Conservation (phyloP, 805 yeast genomes). For the Candida cerambycidarum region DNA sequence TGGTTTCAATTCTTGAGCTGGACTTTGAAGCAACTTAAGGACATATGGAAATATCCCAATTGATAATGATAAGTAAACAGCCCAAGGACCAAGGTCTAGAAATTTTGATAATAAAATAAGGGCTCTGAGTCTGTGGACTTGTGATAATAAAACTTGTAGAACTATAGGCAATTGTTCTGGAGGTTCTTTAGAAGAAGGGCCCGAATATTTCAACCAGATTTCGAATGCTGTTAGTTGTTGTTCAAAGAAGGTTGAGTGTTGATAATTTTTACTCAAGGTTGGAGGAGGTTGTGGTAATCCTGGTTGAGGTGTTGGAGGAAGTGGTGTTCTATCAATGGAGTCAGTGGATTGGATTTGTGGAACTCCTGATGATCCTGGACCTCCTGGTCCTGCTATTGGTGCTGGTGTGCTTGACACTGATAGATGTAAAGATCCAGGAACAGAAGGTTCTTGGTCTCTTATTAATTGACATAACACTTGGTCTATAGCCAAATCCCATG, state of each 20-base stretch:
- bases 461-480: conserved; percentile 80
- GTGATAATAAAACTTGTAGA: conserved; percentile 87
- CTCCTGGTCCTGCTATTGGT: no score
- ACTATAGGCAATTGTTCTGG: conserved; percentile 96
- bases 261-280: conserved; percentile 47
- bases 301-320: conserved; percentile 2
- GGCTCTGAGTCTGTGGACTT: conserved; percentile 90
- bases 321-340: background rate
- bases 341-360: background rate
- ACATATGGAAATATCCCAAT: conserved; percentile 97
- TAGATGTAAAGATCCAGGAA: background rate
- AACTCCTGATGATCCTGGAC: no score
- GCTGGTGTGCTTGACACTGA: background rate
- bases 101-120: conserved; percentile 79
- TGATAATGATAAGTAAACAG: conserved; percentile 86
- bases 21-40: conserved; percentile 82
- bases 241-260: conserved; percentile 92
- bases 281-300: background rate
- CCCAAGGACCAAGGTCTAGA: conserved; percentile 96
- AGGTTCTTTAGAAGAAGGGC: conserved; percentile 77
- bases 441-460: conserved; percentile 22
- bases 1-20: conserved; percentile 93
- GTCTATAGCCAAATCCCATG: conserved; percentile 97
- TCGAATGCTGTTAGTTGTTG: conserved; percentile 96
- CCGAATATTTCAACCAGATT: conserved; percentile 86